Percentiles rank a stretch among this genome's conserved stretches.
These are phyloP conservation scores for Paxillus rubicundulus DNA, from an alignment of 768 basidiomycete species.

Conservation along the genomic window DNA sequence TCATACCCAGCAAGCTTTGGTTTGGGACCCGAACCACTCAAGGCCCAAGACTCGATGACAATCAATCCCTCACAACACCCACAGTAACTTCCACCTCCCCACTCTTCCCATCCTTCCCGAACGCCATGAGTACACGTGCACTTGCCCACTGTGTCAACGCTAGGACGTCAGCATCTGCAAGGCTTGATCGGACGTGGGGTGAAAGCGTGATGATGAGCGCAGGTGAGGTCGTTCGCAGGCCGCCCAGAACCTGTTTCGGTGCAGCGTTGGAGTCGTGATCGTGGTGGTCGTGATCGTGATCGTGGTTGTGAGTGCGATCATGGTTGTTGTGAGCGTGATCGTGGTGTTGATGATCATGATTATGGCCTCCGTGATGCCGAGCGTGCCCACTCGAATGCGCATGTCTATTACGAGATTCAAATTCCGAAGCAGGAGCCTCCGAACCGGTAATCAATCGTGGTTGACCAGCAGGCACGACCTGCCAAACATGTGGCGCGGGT, in stretches of 20 bases:
- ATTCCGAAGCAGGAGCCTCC: not conserved
- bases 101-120: conserved; percentile 37
- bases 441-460: conserved; percentile 8
- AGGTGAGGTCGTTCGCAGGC: conserved; percentile 24
- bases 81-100: conserved; percentile 67
- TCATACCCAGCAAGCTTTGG: too few species aligned
- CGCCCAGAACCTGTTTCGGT: conserved; percentile 6
- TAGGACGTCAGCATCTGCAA: conserved; percentile 70
- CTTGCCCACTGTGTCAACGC: conserved; percentile 74
- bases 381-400: conserved; percentile 9
- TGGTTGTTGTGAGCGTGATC: conserved; percentile 5
- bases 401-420: not conserved
- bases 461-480: conserved; percentile 54
- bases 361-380: conserved; percentile 14
- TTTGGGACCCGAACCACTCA: conserved; percentile 2
- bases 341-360: conserved; percentile 12
- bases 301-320: conserved; percentile 1
- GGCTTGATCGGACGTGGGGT: conserved; percentile 64
- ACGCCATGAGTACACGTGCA: conserved; percentile 58
- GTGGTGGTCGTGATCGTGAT: conserved; percentile 7
- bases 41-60: conserved; percentile 3
- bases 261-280: conserved; percentile 2
- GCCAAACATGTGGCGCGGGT: conserved; percentile 87
- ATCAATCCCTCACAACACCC: conserved; percentile 63
- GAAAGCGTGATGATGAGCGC: conserved; percentile 77